These are phyloP conservation scores for Solanum phureja DNA, from an alignment of 257 asterid species.

Conservation along the genomic window DNA sequence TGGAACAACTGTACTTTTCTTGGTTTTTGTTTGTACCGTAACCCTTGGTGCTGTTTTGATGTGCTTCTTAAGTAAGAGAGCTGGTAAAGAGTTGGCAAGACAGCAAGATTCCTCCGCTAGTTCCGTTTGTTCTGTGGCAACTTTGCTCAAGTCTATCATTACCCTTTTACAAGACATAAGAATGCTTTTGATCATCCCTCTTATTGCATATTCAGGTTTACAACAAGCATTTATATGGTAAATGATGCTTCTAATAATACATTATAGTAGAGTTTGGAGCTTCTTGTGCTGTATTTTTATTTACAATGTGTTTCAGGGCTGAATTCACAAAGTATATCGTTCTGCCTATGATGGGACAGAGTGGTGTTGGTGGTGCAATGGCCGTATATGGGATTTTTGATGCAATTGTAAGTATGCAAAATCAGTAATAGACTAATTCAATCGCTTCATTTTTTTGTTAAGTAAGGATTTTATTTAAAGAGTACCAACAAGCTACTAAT, in stretches of 20 bases:
- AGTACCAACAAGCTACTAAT: not conserved
- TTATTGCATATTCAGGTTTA: conserved; percentile 84
- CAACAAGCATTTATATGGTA: conserved; percentile 97
- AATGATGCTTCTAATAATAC: not conserved
- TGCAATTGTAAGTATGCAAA: conserved; percentile 61
- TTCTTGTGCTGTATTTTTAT: not conserved
- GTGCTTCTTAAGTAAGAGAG: conserved; percentile 76
- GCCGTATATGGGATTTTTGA: conserved; percentile 85
- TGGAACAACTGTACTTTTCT: conserved; percentile 67
- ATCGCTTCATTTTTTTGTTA: not conserved
- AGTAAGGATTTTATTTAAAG: not conserved
- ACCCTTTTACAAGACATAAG: conserved; percentile 54
- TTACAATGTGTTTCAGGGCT: conserved; percentile 43
- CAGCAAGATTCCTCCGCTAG: too few relatives aligned
- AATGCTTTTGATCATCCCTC: conserved; percentile 78
- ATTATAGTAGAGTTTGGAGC: not conserved
- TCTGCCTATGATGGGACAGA: conserved; percentile 77
- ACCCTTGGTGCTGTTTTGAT: conserved; percentile 69
- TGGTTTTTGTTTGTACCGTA: conserved; percentile 69
- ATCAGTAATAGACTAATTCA: not conserved
- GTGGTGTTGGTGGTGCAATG: conserved; percentile 96
- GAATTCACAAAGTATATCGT: conserved; percentile 86
- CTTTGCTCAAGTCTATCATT: conserved; percentile 39
- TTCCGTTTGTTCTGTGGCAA: conserved; percentile 43
- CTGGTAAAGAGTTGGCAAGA: conserved; percentile 44